These are phyloP conservation scores for Saussurea involucrata DNA, from an alignment of 129 eudicot genomes.

Conservation along the genomic window DNA sequence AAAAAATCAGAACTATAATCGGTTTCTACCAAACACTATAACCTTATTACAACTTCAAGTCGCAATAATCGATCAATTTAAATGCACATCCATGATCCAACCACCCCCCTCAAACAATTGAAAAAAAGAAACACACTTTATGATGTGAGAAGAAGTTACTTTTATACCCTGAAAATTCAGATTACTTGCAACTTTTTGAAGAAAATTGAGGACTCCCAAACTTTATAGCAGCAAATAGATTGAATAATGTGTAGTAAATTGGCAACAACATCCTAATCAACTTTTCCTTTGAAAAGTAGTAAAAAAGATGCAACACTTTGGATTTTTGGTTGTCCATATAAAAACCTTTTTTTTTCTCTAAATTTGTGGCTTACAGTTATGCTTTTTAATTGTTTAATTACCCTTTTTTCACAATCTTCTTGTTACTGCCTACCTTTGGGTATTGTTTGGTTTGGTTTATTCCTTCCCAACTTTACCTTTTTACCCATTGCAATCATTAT, in stretches of 20 bases:
- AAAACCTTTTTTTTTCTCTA: neutral
- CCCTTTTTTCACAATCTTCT: neutral
- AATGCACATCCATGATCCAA: neutral
- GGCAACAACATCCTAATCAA: neutral
- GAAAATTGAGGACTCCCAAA: neutral
- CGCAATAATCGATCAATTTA: neutral
- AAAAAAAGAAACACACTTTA: neutral
- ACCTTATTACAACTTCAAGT: neutral
- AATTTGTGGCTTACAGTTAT: neutral
- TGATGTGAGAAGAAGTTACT: neutral
- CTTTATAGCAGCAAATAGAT: neutral
- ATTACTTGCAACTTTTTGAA: neutral
- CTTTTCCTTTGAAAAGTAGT: neutral
- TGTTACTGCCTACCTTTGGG: neutral
- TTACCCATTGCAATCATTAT: neutral
- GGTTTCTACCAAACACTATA: neutral
- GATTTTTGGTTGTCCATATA: neutral
- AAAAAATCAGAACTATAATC: neutral
- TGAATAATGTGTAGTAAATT: neutral
- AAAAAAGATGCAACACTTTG: neutral
- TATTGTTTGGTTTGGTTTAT: neutral
- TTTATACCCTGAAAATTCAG: neutral
- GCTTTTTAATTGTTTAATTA: neutral
- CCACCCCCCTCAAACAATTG: neutral
- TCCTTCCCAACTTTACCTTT: neutral